Evolutionary conservation across 1,284 basidiomycete species (phyloP).

Genomic region (Anthracocystis panici-leucophaei): DNA sequence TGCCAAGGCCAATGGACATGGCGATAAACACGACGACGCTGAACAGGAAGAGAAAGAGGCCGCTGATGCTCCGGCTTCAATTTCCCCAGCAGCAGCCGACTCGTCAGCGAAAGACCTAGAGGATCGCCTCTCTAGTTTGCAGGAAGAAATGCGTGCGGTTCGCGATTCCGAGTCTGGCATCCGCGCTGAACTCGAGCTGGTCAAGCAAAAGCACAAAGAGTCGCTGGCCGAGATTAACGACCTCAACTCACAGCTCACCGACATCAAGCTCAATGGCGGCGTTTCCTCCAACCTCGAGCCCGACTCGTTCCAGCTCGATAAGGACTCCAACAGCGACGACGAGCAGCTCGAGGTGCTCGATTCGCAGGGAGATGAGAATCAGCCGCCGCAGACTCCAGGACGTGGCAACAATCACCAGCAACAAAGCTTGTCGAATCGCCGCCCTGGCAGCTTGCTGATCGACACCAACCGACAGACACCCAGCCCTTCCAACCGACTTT

Average conservation of each 20-base stretch:
- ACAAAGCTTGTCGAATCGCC: conserved; percentile 27
- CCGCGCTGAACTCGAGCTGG: conserved; percentile 78
- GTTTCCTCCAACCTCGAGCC: conserved; percentile 12
- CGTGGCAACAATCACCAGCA: conserved; percentile 25
- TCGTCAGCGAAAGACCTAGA: conserved; percentile 81
- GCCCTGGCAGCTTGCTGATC: conserved; percentile 55
- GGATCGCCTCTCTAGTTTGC: conserved; percentile 73
- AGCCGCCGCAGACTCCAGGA: conserved; percentile 14
- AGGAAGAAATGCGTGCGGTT: conserved; percentile 72
- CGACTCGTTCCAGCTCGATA: conserved; percentile 38
- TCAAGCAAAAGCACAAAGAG: conserved; percentile 85
- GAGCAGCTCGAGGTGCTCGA: conserved; percentile 60
- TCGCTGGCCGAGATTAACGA: conserved; percentile 89
- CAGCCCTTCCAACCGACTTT: conserved; percentile 34
- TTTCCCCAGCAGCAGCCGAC: conserved; percentile 81
- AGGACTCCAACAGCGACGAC: conserved; percentile 31
- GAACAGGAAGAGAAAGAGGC: background rate
- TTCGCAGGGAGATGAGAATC: conserved; percentile 38
- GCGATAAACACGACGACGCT: background rate
- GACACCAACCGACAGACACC: conserved; percentile 51
- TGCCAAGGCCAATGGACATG: conserved; percentile 1
- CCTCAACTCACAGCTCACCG: conserved; percentile 71
- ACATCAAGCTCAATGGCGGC: conserved; percentile 53
- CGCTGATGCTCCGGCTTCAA: conserved; percentile 53
- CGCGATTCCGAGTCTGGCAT: conserved; percentile 48